Evolutionary conservation across 345 rosid species (phyloP).

Genomic region (Brassica rapa): DNA sequence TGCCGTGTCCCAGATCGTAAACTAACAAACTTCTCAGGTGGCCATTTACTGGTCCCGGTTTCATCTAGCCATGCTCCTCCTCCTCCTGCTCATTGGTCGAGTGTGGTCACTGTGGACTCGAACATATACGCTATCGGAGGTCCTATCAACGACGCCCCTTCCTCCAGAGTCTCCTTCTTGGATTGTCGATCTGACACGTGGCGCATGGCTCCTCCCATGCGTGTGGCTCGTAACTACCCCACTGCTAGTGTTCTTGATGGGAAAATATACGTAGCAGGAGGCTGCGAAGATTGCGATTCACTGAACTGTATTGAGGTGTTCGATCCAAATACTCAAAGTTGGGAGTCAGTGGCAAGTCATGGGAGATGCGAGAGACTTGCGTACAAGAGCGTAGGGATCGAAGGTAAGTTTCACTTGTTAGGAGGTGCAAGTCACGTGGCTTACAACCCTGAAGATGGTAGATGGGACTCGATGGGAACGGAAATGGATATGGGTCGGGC

Average conservation of each 20-base stretch:
- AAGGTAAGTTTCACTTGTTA: constrained; percentile 12
- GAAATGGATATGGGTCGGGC: constrained; percentile 2
- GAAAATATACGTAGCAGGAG: constrained; percentile 69
- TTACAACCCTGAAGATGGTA: neutral
- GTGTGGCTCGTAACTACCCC: constrained; percentile 45
- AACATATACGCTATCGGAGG: constrained; percentile 63
- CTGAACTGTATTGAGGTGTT: constrained; percentile 69
- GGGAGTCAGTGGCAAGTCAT: constrained; percentile 12
- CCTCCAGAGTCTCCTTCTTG: constrained; percentile 58
- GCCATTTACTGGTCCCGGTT: constrained; percentile 35
- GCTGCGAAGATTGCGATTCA: constrained; percentile 56
- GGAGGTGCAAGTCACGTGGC: neutral
- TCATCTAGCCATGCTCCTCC: constrained; percentile 17
- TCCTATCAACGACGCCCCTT: constrained; percentile 48
- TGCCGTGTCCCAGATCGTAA: constrained; percentile 24
- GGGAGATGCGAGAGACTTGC: constrained; percentile 33
- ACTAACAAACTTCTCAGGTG: constrained; percentile 26
- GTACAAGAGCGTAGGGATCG: neutral
- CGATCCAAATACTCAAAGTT: constrained; percentile 31
- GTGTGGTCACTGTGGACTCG: constrained; percentile 34
- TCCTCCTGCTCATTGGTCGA: constrained; percentile 36
- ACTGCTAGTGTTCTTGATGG: constrained; percentile 55
- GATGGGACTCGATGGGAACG: constrained; percentile 40
- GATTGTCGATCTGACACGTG: constrained; percentile 66
- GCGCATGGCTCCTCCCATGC: constrained; percentile 54